Conservation (phyloP, 2,329 filamentous ascomycete species). For the Paecilomyces variotii region DNA sequence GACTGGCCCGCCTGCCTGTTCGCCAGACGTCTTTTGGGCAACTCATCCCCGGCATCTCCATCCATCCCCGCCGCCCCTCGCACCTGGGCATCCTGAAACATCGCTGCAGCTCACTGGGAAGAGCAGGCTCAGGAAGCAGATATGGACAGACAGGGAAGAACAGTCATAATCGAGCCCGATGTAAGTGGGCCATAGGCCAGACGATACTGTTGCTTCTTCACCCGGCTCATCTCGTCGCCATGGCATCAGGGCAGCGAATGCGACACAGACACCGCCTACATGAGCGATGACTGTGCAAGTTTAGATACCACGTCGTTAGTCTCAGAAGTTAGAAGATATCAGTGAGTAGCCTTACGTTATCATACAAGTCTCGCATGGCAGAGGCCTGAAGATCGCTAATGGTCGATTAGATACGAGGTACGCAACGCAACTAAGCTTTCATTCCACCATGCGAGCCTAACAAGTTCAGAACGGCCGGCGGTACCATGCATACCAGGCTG, state of each 20-base stretch:
- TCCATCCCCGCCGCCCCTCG: background rate
- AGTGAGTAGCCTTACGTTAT: background rate
- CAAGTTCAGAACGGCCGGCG: constrained; percentile 11
- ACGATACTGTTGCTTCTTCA: background rate
- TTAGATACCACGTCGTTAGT: background rate
- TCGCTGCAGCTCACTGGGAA: background rate
- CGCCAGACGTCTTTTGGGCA: background rate
- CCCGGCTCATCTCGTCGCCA: background rate
- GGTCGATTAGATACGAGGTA: background rate
- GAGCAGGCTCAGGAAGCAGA: background rate
- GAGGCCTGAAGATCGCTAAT: background rate
- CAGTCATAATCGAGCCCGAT: background rate
- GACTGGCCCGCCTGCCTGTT: background rate
- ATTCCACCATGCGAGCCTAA: background rate
- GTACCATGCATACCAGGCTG: constrained; percentile 15
- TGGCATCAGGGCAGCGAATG: background rate
- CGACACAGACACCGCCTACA: background rate
- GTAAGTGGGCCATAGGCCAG: background rate
- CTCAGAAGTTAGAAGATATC: background rate
- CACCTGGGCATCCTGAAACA: background rate
- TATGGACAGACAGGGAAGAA: background rate
- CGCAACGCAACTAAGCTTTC: background rate
- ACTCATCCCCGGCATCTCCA: background rate
- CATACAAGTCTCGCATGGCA: background rate
- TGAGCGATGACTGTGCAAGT: background rate